These are phyloP conservation scores for Gossypium laxum DNA, from an alignment of 441 rosid genomes.

Conservation along the genomic window DNA sequence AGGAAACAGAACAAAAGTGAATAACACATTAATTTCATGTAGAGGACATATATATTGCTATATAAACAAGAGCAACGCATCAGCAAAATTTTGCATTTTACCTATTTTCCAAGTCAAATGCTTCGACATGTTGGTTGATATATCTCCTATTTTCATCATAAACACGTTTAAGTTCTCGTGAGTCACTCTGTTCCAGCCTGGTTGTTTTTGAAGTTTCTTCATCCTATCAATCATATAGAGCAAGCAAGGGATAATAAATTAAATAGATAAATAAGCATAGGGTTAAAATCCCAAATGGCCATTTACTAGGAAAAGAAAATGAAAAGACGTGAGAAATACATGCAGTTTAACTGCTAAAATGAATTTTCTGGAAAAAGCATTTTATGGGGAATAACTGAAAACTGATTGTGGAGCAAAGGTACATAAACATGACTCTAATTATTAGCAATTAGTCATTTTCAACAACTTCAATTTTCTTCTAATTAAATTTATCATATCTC, in stretches of 20 bases:
- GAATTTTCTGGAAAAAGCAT: not conserved
- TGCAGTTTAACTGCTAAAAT: not conserved
- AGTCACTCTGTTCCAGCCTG: conserved; percentile 50
- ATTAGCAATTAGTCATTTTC: not conserved
- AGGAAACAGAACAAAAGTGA: not conserved
- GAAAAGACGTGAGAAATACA: not conserved
- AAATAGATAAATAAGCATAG: not conserved
- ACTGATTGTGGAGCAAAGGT: not conserved
- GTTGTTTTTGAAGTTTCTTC: conserved; percentile 38
- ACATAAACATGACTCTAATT: not conserved
- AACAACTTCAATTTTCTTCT: not conserved
- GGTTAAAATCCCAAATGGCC: not conserved
- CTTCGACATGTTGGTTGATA: conserved; percentile 40
- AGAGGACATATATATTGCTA: not conserved
- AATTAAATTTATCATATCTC: not conserved
- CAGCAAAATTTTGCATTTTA: conserved; percentile 13
- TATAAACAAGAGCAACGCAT: conserved; percentile 4
- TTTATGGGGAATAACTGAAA: not conserved
- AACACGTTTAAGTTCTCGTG: conserved; percentile 71
- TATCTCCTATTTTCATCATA: conserved; percentile 52
- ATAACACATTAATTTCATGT: not conserved
- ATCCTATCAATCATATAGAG: conserved; percentile 38
- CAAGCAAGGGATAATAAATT: conserved; percentile 6
- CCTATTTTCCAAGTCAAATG: conserved; percentile 45
- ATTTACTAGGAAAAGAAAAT: not conserved